phyloP scores from a whole-genome alignment of 1,139 yeast species.

The Debaryomyces sp. region DNA sequence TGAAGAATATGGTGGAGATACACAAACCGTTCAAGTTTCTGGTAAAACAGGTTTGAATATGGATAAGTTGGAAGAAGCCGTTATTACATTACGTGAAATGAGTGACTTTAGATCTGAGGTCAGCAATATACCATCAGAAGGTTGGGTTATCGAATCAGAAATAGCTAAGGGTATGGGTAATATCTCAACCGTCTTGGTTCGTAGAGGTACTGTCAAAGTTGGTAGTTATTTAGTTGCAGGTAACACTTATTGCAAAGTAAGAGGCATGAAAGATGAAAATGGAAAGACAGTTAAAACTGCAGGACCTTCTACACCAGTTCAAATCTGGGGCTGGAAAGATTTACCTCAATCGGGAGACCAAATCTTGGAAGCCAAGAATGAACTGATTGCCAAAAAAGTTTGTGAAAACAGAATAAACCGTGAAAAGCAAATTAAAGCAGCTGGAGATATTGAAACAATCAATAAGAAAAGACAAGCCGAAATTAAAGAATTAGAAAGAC shows the following conservation, averaged over 20 bases:
- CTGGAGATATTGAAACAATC: slow-evolving; percentile 67
- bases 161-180: slow-evolving; percentile 83
- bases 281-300: slow-evolving; percentile 70
- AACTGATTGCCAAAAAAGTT: slow-evolving; percentile 75
- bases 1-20: slow-evolving; percentile 95
- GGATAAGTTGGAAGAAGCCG: slow-evolving; percentile 88
- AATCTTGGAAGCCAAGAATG: slow-evolving; percentile 74
- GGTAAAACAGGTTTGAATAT: slow-evolving; percentile 84
- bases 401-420: slow-evolving; percentile 63
- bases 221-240: slow-evolving; percentile 85
- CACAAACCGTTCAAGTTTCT: slow-evolving; percentile 85
- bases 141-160: slow-evolving; percentile 89
- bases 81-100: slow-evolving; percentile 81
- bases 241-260: slow-evolving; percentile 80
- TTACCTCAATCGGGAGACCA: slow-evolving; percentile 92
- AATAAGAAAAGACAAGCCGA: slow-evolving; percentile 59
- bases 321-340: slow-evolving; percentile 93
- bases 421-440: slow-evolving; percentile 59
- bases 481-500: slow-evolving; percentile 48
- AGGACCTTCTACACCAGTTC: slow-evolving; percentile 89
- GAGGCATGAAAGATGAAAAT: slow-evolving; percentile 75
- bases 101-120: slow-evolving; percentile 74
- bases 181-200: slow-evolving; percentile 81
- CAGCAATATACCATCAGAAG: slow-evolving; percentile 64
- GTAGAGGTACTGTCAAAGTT: slow-evolving; percentile 72